Conservation (phyloP, 1,139 yeast genomes). For the Sugiyamaella xylanicola region DNA sequence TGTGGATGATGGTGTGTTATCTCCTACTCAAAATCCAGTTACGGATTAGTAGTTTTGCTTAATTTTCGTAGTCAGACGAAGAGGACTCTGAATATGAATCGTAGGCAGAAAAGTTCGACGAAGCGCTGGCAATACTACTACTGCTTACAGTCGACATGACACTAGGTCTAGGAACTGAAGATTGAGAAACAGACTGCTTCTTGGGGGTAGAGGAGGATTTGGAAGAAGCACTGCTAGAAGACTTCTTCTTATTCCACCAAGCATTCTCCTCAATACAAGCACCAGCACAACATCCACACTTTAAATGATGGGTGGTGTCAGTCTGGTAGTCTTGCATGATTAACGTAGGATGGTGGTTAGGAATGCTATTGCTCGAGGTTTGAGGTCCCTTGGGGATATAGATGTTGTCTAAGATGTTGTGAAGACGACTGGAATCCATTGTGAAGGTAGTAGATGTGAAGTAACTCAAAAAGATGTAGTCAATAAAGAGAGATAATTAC, state of each 20-base stretch:
- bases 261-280: conserved; percentile 52
- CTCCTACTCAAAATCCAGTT: neutral
- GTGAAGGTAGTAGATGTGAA: conserved; percentile 17
- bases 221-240: conserved; percentile 13
- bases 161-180: conserved; percentile 21
- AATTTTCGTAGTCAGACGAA: conserved; percentile 11
- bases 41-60: neutral
- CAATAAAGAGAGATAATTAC: no score
- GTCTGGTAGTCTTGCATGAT: conserved; percentile 50
- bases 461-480: no score
- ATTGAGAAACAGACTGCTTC: neutral
- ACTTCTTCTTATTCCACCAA: conserved; percentile 45
- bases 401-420: conserved; percentile 46
- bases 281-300: conserved; percentile 53
- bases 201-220: conserved; percentile 16
- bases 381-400: conserved; percentile 46
- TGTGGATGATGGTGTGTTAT: neutral
- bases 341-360: conserved; percentile 52
- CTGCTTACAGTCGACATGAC: conserved; percentile 20
- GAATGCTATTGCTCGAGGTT: conserved; percentile 40
- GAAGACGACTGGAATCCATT: conserved; percentile 49
- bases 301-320: conserved; percentile 49
- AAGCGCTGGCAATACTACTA: conserved; percentile 16
- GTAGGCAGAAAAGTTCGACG: conserved; percentile 7
- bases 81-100: conserved; percentile 18